Percentiles rank a stretch among this genome's conserved stretches.
phyloP scores from a whole-genome alignment of 2,329 filamentous ascomycete species.

The Daldinia sp. region DNA sequence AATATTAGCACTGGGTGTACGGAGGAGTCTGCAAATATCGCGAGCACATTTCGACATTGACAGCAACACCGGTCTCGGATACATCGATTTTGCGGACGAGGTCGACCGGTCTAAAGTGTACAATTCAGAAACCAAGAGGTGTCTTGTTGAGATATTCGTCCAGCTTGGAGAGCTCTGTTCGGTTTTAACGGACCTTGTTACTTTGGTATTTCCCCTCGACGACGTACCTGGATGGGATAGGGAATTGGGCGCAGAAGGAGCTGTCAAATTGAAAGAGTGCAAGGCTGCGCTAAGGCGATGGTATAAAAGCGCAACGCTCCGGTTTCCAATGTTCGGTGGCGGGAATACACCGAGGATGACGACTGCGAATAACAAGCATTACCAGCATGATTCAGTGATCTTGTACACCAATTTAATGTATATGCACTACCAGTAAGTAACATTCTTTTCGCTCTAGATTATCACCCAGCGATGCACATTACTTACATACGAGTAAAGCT shows the following conservation, averaged over 20 bases:
- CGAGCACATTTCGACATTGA: constrained; percentile 60
- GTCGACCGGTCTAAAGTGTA: constrained; percentile 61
- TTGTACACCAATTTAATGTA: constrained; percentile 63
- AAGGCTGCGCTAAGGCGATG: constrained; percentile 56
- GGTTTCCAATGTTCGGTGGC: constrained; percentile 56
- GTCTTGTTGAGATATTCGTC: constrained; percentile 59
- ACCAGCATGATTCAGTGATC: constrained; percentile 57
- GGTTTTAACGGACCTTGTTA: constrained; percentile 61
- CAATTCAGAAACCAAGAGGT: constrained; percentile 58
- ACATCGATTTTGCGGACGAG: constrained; percentile 61
- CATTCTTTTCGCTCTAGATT: not conserved
- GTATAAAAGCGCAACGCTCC: constrained; percentile 55
- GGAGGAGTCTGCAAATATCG: constrained; percentile 64
- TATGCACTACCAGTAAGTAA: constrained; percentile 64
- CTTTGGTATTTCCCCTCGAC: constrained; percentile 59
- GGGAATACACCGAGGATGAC: constrained; percentile 47
- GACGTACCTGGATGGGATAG: constrained; percentile 57
- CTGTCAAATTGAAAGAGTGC: constrained; percentile 52
- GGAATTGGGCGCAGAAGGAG: constrained; percentile 51
- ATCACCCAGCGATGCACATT: not conserved
- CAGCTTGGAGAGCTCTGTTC: constrained; percentile 61
- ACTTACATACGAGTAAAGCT: constrained; percentile 50
- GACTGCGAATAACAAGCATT: constrained; percentile 48
- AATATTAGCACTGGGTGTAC: constrained; percentile 62
- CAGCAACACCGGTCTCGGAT: constrained; percentile 53